Base-by-base conservation (phyloP, 257 asterid species). In the Gentiana dahurica region DNA sequence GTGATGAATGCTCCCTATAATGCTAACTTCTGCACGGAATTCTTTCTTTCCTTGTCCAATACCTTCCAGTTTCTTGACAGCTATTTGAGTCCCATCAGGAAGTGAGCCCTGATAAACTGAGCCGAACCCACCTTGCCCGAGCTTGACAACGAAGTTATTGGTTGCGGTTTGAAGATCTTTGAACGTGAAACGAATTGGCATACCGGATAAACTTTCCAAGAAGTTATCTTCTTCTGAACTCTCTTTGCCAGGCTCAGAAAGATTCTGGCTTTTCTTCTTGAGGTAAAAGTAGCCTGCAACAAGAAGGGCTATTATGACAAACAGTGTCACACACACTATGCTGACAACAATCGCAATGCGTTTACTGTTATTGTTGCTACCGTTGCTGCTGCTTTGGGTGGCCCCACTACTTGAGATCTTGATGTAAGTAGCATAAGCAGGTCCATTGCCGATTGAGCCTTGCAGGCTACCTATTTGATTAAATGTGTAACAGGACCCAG, bases 101-200 rank as follows among this genome's bases (percentile, higher is more conserved):
- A 92, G 97, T 24, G 59, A 52, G 6, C 97, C 99, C 11, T 69
- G 74, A 60, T 88, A 92, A 64, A 92, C 99, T 0, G 99, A 92
- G 43, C 99, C 99, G 39, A 92, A 92, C 39, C 99, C 99, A n/a
- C 99, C 99, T 55, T 92, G 99, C 13, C 97, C 99, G 13, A 92
- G 87, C 55, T 92, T 92, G 61, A 81, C 81, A 2, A 47, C 39
- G 69, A 92, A 92, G 71, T 79, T 71, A 52, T 67, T 71, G 0
- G 97, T 92, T 7, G 95, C 95, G 11, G 76, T 60, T 59, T 78
- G 84, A 48, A 92, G 99, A 60, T 83, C 88, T 53, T 59, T 86
- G 80, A 80, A 88, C 55, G 71, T 80, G 61, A 83, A 92, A 8
- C 99, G 94, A 59, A 88, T 65, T 5, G 97, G 99, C 99, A 92